Percentiles rank a stretch among this genome's conserved stretches.
phyloP scores from a whole-genome alignment of 1,284 basidiomycete species.

The Ganoderma sinense region DNA sequence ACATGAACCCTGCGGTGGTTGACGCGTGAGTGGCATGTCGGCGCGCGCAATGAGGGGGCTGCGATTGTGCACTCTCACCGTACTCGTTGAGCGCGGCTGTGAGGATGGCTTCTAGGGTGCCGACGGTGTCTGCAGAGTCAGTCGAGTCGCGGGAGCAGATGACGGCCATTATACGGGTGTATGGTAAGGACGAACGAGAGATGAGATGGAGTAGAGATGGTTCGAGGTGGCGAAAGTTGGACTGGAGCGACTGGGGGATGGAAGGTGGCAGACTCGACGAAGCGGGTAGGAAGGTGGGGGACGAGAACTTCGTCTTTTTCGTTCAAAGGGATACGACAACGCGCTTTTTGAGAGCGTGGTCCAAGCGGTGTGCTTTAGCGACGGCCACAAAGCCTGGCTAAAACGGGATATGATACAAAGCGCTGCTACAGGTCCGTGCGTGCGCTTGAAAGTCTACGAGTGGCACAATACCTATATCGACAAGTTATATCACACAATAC shows the following conservation, averaged over 20 bases:
- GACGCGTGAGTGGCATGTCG: neutral
- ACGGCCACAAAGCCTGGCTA: neutral
- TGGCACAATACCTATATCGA: neutral
- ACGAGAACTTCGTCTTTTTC: neutral
- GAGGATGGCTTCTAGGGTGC: conserved; percentile 1
- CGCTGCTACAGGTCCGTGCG: neutral
- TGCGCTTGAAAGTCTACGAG: neutral
- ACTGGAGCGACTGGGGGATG: neutral
- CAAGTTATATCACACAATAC: neutral
- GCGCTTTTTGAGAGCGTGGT: neutral
- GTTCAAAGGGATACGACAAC: neutral
- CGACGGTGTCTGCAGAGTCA: neutral
- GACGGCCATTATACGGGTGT: neutral
- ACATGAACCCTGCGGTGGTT: conserved; percentile 5
- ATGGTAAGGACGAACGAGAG: neutral
- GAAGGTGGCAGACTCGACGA: neutral
- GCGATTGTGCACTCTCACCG: neutral
- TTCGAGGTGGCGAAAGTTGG: neutral
- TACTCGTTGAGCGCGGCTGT: conserved; percentile 2
- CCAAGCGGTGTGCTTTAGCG: neutral
- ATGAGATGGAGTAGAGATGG: neutral
- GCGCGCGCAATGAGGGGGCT: no score
- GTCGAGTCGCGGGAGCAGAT: neutral
- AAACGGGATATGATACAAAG: neutral
- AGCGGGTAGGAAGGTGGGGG: neutral